Percentiles rank a stretch among this genome's conserved stretches.
phyloP scores from a whole-genome alignment of 768 basidiomycete genomes.

The Boletus insuetus region DNA sequence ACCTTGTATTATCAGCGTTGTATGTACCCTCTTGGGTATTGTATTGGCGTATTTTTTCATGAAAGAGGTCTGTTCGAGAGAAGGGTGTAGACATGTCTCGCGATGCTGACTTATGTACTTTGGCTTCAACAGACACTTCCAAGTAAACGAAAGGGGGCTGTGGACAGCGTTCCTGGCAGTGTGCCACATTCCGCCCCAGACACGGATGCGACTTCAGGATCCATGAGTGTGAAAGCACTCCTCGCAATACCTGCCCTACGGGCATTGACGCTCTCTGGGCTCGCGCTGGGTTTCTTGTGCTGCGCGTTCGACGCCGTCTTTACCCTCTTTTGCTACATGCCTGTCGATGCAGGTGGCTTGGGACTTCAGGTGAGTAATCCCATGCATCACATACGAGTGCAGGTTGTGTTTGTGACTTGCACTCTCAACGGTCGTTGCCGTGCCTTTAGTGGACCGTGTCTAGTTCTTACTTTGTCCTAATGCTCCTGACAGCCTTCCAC shows the following conservation, averaged over 20 bases:
- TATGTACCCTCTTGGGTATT: not conserved
- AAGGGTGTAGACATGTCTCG: too few relatives aligned
- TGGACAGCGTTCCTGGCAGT: too few relatives aligned
- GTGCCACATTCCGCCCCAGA: too few relatives aligned
- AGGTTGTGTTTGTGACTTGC: too few relatives aligned
- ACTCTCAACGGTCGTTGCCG: too few relatives aligned
- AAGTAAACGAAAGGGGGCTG: too few relatives aligned
- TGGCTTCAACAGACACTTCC: too few relatives aligned
- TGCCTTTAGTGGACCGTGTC: too few relatives aligned
- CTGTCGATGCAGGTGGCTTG: conserved; percentile 51
- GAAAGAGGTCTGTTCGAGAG: conserved; percentile 3
- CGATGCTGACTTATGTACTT: too few relatives aligned
- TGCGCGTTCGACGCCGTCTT: conserved; percentile 61
- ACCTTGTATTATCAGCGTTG: conserved; percentile 1
- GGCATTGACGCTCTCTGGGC: conserved; percentile 47
- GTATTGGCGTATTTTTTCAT: conserved; percentile 3
- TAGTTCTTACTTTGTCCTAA: not conserved
- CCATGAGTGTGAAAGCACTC: conserved; percentile 32
- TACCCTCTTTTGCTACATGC: conserved; percentile 59
- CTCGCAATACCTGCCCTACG: conserved; percentile 49
- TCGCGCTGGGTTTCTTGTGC: conserved; percentile 47
- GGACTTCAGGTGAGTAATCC: conserved; percentile 42
- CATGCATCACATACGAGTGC: too few relatives aligned
- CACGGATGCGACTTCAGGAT: too few relatives aligned
- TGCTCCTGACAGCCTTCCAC: conserved; percentile 40